Evolutionary conservation across 495 filamentous ascomycete species (phyloP).

Genomic region (Wilcoxina mikolae): DNA sequence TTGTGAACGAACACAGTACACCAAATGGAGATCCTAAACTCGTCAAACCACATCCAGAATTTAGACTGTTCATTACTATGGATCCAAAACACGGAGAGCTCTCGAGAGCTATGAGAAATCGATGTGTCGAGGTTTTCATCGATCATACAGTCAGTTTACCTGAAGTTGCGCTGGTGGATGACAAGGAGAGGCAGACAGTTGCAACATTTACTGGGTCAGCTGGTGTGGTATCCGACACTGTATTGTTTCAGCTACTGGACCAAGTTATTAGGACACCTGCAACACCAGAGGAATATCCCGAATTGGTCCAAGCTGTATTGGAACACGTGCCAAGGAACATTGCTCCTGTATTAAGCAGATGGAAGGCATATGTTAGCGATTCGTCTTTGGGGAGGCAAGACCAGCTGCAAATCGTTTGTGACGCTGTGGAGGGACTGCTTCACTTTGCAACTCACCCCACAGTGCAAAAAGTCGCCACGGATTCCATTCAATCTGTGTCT

Average conservation of each 20-base stretch:
- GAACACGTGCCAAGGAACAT: background rate
- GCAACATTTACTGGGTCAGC: slow-evolving; percentile 12
- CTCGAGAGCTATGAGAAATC: slow-evolving; percentile 91
- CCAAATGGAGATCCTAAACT: slow-evolving; percentile 67
- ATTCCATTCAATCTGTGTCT: slow-evolving; percentile 10
- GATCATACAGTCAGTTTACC: slow-evolving; percentile 25
- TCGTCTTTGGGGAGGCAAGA: too few species aligned
- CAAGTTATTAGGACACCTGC: background rate
- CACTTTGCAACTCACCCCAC: background rate
- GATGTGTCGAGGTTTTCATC: slow-evolving; percentile 80
- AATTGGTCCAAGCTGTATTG: background rate
- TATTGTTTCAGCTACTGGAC: background rate
- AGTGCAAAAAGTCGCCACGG: background rate
- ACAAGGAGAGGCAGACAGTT: slow-evolving; percentile 30
- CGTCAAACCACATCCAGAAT: slow-evolving; percentile 69
- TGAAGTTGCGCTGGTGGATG: slow-evolving; percentile 32
- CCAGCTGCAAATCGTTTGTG: background rate
- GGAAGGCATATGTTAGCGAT: background rate
- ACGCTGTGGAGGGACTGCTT: background rate
- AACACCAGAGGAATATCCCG: background rate
- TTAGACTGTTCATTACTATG: slow-evolving; percentile 86
- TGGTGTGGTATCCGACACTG: background rate
- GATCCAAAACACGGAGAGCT: slow-evolving; percentile 87
- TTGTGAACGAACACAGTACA: slow-evolving; percentile 79
- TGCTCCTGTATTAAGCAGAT: background rate